Evolutionary conservation across 1,284 basidiomycete species (phyloP).

Genomic region (Clitocybe nebularis): DNA sequence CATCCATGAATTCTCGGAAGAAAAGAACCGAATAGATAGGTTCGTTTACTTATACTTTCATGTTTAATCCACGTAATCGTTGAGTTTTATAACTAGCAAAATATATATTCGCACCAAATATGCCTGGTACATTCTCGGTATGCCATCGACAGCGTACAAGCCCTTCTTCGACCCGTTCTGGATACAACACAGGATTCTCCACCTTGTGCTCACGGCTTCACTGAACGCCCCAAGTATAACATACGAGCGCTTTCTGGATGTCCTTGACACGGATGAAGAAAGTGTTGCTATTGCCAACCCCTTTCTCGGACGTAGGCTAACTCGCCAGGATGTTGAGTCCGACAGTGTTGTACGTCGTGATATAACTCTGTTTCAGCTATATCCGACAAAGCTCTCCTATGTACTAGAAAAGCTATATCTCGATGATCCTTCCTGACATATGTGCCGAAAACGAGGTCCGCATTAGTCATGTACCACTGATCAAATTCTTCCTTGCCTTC

Average conservation of each 20-base stretch:
- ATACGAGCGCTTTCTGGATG: slow-evolving; percentile 34
- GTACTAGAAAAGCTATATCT: slow-evolving; percentile 35
- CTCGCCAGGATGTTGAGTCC: slow-evolving; percentile 34
- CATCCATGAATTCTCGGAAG: slow-evolving; percentile 35
- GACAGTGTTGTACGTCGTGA: slow-evolving; percentile 37
- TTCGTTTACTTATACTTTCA: slow-evolving; percentile 18
- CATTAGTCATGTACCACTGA: slow-evolving; percentile 31
- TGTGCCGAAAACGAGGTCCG: slow-evolving; percentile 24
- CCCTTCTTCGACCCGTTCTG: slow-evolving; percentile 42
- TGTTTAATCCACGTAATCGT: no score
- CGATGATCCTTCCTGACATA: slow-evolving; percentile 31
- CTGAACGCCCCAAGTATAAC: slow-evolving; percentile 30
- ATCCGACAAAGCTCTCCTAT: slow-evolving; percentile 1
- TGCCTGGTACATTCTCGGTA: slow-evolving; percentile 63
- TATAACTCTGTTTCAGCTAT: background rate
- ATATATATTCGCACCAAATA: slow-evolving; percentile 35
- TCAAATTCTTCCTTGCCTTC: slow-evolving; percentile 20
- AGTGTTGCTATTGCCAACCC: slow-evolving; percentile 11
- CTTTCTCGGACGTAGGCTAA: slow-evolving; percentile 28
- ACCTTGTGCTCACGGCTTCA: slow-evolving; percentile 37
- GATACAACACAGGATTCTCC: slow-evolving; percentile 43
- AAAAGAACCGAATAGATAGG: slow-evolving; percentile 33
- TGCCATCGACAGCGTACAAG: slow-evolving; percentile 40
- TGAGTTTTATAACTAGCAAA: slow-evolving; percentile 27
- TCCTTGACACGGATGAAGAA: slow-evolving; percentile 24